These are phyloP conservation scores for Aegilops tauschii DNA, from an alignment of 176 grass and related monocot genomes.

Conservation along the genomic window DNA sequence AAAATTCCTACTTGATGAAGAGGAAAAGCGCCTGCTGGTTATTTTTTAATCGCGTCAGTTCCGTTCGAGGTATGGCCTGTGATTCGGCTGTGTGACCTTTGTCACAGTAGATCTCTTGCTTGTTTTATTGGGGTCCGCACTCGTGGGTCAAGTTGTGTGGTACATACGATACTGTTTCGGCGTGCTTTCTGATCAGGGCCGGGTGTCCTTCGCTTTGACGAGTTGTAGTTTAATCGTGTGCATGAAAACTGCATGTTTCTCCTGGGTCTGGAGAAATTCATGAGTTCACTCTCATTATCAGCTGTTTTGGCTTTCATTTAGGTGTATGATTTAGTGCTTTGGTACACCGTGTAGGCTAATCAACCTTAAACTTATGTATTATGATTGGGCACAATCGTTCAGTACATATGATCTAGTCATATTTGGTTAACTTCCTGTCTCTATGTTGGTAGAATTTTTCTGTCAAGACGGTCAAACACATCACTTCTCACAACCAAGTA, in stretches of 20 bases:
- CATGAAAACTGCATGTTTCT: not conserved
- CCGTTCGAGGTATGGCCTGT: conserved; percentile 12
- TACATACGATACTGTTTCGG: conserved; percentile 39
- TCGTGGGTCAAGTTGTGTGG: not conserved
- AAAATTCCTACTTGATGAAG: too few species aligned
- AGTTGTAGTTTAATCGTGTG: not conserved
- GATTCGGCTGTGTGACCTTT: not conserved
- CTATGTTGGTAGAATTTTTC: too few species aligned
- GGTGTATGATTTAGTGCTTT: not conserved
- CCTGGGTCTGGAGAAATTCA: not conserved
- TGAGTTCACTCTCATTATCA: not conserved
- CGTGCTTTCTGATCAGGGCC: not conserved
- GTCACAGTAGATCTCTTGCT: conserved; percentile 2
- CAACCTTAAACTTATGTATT: not conserved
- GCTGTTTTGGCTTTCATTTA: not conserved
- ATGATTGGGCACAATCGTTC: not conserved
- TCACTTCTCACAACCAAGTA: not conserved
- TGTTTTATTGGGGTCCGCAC: not conserved
- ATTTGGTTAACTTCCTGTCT: too few species aligned
- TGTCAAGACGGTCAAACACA: not conserved
- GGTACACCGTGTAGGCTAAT: not conserved
- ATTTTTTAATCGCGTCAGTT: not conserved
- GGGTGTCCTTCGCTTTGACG: not conserved
- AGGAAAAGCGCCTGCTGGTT: too few species aligned
- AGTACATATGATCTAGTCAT: not conserved